Conservation (phyloP, 768 basidiomycete genomes). For the Boletus sp. region DNA sequence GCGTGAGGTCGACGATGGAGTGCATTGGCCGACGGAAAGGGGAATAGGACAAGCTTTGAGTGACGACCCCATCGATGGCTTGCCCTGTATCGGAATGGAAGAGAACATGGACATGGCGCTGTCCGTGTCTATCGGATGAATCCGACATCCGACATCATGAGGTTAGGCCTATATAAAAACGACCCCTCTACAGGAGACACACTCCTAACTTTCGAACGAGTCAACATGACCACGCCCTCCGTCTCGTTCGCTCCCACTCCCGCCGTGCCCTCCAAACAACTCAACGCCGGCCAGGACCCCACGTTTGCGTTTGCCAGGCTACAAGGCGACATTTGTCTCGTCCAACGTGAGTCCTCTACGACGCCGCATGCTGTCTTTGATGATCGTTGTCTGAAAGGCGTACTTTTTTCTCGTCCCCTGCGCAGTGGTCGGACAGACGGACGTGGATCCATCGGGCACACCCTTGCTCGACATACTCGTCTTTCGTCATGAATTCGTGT, state of each 20-base stretch:
- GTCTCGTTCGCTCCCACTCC: constrained; percentile 25
- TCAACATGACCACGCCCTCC: background rate
- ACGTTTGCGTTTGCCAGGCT: constrained; percentile 38
- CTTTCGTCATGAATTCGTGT: constrained; percentile 54
- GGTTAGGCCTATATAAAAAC: background rate
- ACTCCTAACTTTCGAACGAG: background rate
- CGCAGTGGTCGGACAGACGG: constrained; percentile 17
- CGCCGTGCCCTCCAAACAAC: constrained; percentile 11
- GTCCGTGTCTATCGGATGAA: background rate
- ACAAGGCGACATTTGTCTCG: constrained; percentile 26
- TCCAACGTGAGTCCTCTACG: constrained; percentile 20
- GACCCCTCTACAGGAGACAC: background rate
- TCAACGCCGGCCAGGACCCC: constrained; percentile 9
- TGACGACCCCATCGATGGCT: too few species aligned
- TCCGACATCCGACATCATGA: background rate
- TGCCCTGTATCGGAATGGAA: too few species aligned
- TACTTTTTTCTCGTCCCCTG: too few species aligned
- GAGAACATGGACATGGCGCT: too few species aligned
- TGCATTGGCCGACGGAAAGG: too few species aligned
- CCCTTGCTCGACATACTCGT: constrained; percentile 23
- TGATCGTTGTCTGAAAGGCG: background rate
- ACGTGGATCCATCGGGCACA: constrained; percentile 9
- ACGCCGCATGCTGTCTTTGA: background rate
- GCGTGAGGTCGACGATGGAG: too few species aligned
- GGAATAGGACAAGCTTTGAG: too few species aligned